These are phyloP conservation scores for Penicillium paneum DNA, from an alignment of 2,329 filamentous ascomycete genomes.

Conservation along the genomic window DNA sequence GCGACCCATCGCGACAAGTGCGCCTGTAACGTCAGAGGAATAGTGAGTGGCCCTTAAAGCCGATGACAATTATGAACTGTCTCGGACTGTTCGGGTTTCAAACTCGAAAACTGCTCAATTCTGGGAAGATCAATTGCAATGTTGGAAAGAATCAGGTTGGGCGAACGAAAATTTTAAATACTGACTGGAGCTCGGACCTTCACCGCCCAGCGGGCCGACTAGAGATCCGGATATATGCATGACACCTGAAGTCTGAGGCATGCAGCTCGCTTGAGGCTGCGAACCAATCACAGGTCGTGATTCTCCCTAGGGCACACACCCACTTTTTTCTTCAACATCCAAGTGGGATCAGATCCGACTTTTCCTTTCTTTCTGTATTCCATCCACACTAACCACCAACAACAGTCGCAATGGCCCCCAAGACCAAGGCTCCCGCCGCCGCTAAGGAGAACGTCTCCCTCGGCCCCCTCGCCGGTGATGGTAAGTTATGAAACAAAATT, in stretches of 20 bases:
- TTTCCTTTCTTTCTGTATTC: slow-evolving; percentile 37
- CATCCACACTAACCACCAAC: slow-evolving; percentile 43
- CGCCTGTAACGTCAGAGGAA: neutral
- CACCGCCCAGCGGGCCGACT: slow-evolving; percentile 34
- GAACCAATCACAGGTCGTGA: slow-evolving; percentile 30
- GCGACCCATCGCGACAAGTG: slow-evolving; percentile 30
- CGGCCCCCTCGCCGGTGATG: slow-evolving; percentile 94
- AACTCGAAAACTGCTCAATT: slow-evolving; percentile 5
- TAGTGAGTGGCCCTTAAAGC: neutral
- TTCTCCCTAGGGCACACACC: slow-evolving; percentile 40
- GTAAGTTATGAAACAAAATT: slow-evolving; percentile 51
- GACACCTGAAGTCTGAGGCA: slow-evolving; percentile 15
- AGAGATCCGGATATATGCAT: neutral
- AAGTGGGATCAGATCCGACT: slow-evolving; percentile 20
- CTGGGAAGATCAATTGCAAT: slow-evolving; percentile 16
- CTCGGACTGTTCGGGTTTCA: neutral
- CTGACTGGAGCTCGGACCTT: slow-evolving; percentile 15
- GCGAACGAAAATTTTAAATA: slow-evolving; percentile 30
- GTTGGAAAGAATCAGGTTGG: neutral
- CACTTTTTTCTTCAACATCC: slow-evolving; percentile 26
- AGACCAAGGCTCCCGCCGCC: slow-evolving; percentile 76
- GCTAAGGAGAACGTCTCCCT: slow-evolving; percentile 96
- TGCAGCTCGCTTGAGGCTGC: slow-evolving; percentile 27
- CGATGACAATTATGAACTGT: neutral
- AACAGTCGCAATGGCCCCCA: slow-evolving; percentile 71